phyloP scores from a whole-genome alignment of 106 monocot genomes.

The Phalaenopsis aphrodite region DNA sequence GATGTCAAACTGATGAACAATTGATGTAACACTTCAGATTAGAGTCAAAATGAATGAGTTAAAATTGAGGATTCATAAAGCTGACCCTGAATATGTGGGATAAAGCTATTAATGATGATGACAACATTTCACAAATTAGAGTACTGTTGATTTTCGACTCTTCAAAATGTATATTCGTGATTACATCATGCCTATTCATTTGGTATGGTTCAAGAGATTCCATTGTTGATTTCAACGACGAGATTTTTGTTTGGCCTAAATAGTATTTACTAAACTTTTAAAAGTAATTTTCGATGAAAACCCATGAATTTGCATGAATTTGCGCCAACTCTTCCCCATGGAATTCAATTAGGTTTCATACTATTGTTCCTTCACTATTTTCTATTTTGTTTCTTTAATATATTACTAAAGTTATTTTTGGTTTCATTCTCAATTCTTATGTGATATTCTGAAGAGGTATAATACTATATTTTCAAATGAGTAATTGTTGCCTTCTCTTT shows the following conservation, averaged over 20 bases:
- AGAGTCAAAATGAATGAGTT: too few relatives aligned
- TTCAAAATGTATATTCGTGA: too few relatives aligned
- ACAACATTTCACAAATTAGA: too few relatives aligned
- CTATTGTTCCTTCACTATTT: not conserved
- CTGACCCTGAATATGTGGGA: too few relatives aligned
- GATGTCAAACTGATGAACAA: too few relatives aligned
- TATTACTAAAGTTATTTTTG: not conserved
- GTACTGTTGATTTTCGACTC: too few relatives aligned
- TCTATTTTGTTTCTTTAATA: not conserved
- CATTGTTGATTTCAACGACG: too few relatives aligned
- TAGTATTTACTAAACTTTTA: not conserved
- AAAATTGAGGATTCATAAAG: too few relatives aligned
- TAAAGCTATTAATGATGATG: too few relatives aligned
- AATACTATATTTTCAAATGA: not conserved
- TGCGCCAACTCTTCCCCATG: not conserved
- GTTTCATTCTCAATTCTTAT: not conserved
- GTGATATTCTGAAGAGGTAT: not conserved
- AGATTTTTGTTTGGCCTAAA: not conserved
- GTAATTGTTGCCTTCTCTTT: not conserved
- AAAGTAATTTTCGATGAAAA: not conserved
- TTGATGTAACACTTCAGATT: too few relatives aligned
- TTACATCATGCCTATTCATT: too few relatives aligned
- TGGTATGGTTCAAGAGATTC: too few relatives aligned
- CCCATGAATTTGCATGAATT: not conserved
- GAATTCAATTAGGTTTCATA: not conserved